A percentile compares a stretch with the other conserved stretches of the same genome.
These are phyloP conservation scores for Skeletonema costatum DNA, from an alignment of 108 stramenopile species.

Conservation along the genomic window DNA sequence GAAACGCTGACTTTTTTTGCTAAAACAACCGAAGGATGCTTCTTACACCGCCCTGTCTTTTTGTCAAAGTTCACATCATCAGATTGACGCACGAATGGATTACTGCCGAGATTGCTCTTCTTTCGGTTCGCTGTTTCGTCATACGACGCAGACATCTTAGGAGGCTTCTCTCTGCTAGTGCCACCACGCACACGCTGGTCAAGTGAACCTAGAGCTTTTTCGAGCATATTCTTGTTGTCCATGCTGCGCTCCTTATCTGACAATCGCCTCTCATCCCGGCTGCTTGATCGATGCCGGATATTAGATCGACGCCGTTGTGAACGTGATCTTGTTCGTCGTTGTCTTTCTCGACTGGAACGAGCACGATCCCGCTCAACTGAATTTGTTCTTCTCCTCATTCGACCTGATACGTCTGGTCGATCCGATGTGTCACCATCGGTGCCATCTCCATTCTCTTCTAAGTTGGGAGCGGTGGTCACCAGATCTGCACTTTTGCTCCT, in stretches of 20 bases:
- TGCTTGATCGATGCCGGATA: neutral
- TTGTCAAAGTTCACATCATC: neutral
- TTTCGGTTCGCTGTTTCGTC: neutral
- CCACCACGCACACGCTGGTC: neutral
- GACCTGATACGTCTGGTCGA: neutral
- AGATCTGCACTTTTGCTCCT: no score
- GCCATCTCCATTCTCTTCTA: no score
- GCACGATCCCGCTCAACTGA: neutral
- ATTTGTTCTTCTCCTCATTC: neutral
- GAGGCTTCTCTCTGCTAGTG: neutral
- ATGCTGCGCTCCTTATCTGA: neutral
- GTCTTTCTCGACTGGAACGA: neutral
- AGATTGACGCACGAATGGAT: neutral
- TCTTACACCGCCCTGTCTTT: constrained; percentile 9
- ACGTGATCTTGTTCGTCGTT: neutral
- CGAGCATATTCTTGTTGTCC: neutral
- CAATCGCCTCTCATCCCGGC: neutral
- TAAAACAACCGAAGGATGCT: neutral
- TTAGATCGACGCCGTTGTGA: neutral
- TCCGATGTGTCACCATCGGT: neutral
- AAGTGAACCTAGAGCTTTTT: neutral
- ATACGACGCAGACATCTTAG: neutral
- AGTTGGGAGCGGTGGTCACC: no score
- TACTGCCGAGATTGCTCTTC: neutral
- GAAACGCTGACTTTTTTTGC: neutral